Evolutionary conservation across 352 stramenopile genomes (phyloP).

Genomic region (Pythium sp.): DNA sequence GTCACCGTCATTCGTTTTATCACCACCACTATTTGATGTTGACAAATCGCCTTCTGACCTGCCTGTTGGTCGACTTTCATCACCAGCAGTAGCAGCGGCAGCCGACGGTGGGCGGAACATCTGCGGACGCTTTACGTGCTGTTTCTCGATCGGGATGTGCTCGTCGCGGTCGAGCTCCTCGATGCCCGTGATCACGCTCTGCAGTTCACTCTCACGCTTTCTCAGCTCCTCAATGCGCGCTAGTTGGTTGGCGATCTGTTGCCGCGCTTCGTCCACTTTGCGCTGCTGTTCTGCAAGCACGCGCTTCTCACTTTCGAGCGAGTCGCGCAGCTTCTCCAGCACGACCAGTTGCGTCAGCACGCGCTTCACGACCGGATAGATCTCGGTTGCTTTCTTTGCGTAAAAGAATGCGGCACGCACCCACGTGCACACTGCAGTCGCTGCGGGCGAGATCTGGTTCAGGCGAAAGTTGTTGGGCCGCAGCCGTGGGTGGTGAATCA

Average conservation of each 20-base stretch:
- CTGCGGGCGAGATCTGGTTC: constrained; percentile 56
- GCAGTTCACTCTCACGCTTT: constrained; percentile 28
- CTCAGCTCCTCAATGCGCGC: constrained; percentile 16
- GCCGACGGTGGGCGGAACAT: constrained; percentile 32
- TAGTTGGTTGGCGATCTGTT: constrained; percentile 15
- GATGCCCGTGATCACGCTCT: constrained; percentile 58
- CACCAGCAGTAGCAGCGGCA: constrained; percentile 11
- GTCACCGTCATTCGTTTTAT: constrained; percentile 14
- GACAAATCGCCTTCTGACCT: neutral
- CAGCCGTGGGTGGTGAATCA: constrained; percentile 73
- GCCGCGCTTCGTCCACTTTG: constrained; percentile 17
- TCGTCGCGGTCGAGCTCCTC: constrained; percentile 61
- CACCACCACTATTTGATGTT: constrained; percentile 3
- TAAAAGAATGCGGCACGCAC: constrained; percentile 75
- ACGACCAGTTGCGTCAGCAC: constrained; percentile 54
- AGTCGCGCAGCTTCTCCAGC: constrained; percentile 43
- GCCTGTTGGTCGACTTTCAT: neutral
- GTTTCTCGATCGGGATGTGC: constrained; percentile 50
- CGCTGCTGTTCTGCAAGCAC: constrained; percentile 24
- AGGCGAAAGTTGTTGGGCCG: constrained; percentile 63
- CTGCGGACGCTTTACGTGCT: constrained; percentile 50
- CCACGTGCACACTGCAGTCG: constrained; percentile 61
- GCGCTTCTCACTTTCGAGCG: constrained; percentile 25
- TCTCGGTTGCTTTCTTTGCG: constrained; percentile 61
- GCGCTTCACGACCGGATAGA: constrained; percentile 56